Percentiles rank a stretch among this genome's conserved stretches.
These are phyloP conservation scores for Eudorina sp. DNA, from an alignment of 139 green algal species.

Conservation along the genomic window DNA sequence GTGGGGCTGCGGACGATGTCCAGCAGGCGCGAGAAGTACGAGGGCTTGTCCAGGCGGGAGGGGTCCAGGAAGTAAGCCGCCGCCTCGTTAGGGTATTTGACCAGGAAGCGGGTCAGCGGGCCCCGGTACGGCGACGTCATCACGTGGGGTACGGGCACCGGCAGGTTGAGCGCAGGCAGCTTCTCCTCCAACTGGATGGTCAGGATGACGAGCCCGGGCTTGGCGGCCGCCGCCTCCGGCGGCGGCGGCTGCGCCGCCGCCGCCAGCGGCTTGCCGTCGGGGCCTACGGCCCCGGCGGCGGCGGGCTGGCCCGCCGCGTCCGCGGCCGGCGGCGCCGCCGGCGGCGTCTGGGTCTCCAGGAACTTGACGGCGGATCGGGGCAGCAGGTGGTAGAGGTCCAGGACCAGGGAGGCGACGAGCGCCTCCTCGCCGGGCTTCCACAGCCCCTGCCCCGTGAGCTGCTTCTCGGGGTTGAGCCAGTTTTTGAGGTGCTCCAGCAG, in stretches of 20 bases:
- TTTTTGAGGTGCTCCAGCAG: conserved; percentile 93
- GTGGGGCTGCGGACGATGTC: conserved; percentile 83
- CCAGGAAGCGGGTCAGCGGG: conserved; percentile 91
- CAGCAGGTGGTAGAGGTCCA: conserved; percentile 97
- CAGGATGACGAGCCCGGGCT: conserved; percentile 90
- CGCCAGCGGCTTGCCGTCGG: neutral
- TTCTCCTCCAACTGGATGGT: conserved; percentile 93
- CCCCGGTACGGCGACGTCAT: conserved; percentile 85
- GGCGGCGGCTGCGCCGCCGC: neutral
- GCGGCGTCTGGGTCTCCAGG: conserved; percentile 80
- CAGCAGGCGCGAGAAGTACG: conserved; percentile 88
- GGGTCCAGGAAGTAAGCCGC: conserved; percentile 84
- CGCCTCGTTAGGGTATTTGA: conserved; percentile 77
- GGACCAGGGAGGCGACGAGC: conserved; percentile 86
- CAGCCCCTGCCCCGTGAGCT: conserved; percentile 54
- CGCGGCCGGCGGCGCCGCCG: neutral
- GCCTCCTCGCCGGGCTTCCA: conserved; percentile 83
- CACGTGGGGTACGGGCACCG: conserved; percentile 63
- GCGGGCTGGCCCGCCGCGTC: neutral
- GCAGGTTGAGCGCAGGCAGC: conserved; percentile 59
- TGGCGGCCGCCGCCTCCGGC: conserved; percentile 26
- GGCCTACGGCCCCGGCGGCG: neutral
- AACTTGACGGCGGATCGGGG: conserved; percentile 89
- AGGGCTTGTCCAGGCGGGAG: conserved; percentile 67
- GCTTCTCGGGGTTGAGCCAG: conserved; percentile 89